A percentile compares a stretch with the other conserved stretches of the same genome.
These are phyloP conservation scores for Ilyonectria destructans DNA, from an alignment of 2,329 filamentous ascomycete genomes.

Conservation along the genomic window DNA sequence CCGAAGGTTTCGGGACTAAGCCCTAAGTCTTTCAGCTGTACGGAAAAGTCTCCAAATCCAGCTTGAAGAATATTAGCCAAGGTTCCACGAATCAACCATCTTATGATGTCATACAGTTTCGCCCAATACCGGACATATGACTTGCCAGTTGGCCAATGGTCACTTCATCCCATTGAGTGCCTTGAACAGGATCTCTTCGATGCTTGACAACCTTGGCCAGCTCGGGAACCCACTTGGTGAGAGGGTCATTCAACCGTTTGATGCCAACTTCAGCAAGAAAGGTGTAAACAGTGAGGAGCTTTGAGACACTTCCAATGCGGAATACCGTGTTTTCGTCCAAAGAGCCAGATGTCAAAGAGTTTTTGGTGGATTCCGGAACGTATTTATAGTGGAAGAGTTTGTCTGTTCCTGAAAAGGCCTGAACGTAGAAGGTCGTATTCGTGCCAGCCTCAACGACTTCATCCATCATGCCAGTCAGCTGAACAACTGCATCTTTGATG, in stretches of 20 bases:
- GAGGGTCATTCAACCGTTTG: slow-evolving; percentile 36
- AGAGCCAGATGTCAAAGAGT: slow-evolving; percentile 5
- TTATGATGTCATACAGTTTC: slow-evolving; percentile 15
- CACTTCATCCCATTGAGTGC: slow-evolving; percentile 38
- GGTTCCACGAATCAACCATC: background rate
- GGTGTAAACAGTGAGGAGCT: slow-evolving; percentile 43
- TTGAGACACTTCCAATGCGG: slow-evolving; percentile 48
- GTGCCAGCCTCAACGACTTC: slow-evolving; percentile 3
- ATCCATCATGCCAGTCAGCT: background rate
- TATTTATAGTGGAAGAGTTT: slow-evolving; percentile 16
- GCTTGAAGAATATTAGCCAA: background rate
- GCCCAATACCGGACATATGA: slow-evolving; percentile 9
- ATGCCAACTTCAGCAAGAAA: slow-evolving; percentile 40
- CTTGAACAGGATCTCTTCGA: slow-evolving; percentile 1
- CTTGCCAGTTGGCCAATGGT: slow-evolving; percentile 44
- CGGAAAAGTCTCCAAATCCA: background rate
- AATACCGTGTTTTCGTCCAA: slow-evolving; percentile 41
- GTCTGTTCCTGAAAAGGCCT: slow-evolving; percentile 13
- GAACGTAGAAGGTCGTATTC: slow-evolving; percentile 9
- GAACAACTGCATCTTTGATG: background rate
- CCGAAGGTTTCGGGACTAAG: background rate
- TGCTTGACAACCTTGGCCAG: slow-evolving; percentile 26
- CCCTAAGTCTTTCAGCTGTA: slow-evolving; percentile 1
- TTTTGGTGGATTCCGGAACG: background rate
- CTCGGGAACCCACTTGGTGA: slow-evolving; percentile 47